Conservation (phyloP, 2,329 filamentous ascomycete species). For the Grosmannia penicillata region DNA sequence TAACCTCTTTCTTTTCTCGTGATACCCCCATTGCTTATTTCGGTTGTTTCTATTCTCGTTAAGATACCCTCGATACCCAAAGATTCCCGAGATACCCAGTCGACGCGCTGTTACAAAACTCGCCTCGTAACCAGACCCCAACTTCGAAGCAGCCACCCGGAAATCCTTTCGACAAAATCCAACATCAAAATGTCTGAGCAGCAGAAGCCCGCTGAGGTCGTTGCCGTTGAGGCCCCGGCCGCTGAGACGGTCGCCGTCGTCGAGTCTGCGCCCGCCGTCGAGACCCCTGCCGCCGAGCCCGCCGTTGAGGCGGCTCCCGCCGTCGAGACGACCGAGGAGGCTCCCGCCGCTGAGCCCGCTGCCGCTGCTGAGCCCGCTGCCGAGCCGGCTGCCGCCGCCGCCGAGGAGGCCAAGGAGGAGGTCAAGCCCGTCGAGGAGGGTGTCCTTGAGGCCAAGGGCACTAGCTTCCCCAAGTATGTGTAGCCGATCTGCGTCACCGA, state of each 20-base stretch:
- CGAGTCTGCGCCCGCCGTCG: constrained; percentile 16
- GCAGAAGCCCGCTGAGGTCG: constrained; percentile 52
- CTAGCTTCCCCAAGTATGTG: constrained; percentile 72
- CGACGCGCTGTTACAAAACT: no score
- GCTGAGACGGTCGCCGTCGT: constrained; percentile 5
- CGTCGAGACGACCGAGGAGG: constrained; percentile 12
- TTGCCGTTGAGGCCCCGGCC: constrained; percentile 11
- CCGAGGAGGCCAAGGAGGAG: constrained; percentile 28
- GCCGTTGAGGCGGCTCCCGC: constrained; percentile 21
- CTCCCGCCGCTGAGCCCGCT: constrained; percentile 10
- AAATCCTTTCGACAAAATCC: constrained; percentile 7
- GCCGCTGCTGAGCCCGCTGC: constrained; percentile 20
- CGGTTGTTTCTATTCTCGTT: constrained; percentile 19
- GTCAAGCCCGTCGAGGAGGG: constrained; percentile 56
- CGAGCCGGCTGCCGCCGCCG: constrained; percentile 20
- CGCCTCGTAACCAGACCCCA: no score
- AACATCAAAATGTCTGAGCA: constrained; percentile 48
- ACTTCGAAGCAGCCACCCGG: constrained; percentile 5
- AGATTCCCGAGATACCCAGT: constrained; percentile 7
- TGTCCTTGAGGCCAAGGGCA: constrained; percentile 77
- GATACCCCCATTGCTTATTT: constrained; percentile 16
- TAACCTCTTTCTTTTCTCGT: constrained; percentile 15
- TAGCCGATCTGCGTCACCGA: neutral
- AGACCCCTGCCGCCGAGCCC: constrained; percentile 15
- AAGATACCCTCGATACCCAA: constrained; percentile 10